These are phyloP conservation scores for Telopea speciosissima DNA, from an alignment of 177 flowering plant species.

Conservation along the genomic window DNA sequence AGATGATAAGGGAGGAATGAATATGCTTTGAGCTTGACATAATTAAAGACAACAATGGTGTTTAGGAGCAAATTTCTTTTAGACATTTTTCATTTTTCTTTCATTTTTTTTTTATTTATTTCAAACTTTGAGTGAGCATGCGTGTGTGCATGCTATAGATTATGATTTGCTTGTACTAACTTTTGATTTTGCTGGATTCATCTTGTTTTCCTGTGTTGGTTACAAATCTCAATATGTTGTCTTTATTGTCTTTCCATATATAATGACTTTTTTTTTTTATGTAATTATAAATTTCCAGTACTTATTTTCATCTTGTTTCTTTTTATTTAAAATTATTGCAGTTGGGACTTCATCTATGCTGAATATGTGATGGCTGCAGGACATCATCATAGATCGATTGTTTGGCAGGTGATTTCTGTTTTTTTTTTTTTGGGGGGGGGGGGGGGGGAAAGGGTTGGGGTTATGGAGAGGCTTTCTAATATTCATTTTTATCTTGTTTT, in stretches of 20 bases:
- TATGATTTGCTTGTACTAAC: background rate
- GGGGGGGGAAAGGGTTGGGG: too few species aligned
- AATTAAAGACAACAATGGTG: background rate
- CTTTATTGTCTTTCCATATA: background rate
- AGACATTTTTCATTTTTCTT: background rate
- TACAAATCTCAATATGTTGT: background rate
- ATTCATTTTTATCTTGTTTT: background rate
- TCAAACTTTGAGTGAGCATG: background rate
- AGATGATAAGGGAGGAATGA: background rate
- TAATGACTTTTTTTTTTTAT: background rate
- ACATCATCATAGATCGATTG: constrained; percentile 69
- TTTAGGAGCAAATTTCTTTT: background rate
- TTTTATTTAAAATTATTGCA: constrained; percentile 19
- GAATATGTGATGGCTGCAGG: constrained; percentile 99
- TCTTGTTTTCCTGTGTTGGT: background rate
- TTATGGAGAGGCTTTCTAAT: background rate
- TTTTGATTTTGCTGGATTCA: background rate
- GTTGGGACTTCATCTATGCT: constrained; percentile 99
- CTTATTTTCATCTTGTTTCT: background rate
- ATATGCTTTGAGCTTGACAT: too few species aligned
- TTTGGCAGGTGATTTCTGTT: constrained; percentile 72
- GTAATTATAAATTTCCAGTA: background rate
- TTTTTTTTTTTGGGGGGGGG: background rate
- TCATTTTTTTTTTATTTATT: too few species aligned
- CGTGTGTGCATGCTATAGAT: background rate